Conservation (phyloP, 2,329 filamentous ascomycete species). For the Pseudogymnoascus sp. region DNA sequence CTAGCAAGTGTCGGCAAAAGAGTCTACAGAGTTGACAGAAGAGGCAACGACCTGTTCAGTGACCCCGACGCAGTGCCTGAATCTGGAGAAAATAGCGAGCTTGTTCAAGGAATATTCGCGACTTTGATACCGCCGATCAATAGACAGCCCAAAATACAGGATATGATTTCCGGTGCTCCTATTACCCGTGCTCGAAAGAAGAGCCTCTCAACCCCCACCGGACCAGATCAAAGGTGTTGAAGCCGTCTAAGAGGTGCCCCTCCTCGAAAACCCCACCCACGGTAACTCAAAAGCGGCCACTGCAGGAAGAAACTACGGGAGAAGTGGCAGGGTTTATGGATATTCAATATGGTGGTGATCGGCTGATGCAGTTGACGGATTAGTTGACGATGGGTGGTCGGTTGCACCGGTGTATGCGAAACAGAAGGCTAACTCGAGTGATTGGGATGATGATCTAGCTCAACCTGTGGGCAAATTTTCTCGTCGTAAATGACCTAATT, state of each 20-base stretch:
- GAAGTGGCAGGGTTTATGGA: not conserved
- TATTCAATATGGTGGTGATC: not conserved
- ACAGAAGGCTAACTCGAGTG: not conserved
- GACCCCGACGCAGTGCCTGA: not conserved
- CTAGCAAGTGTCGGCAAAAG: not conserved
- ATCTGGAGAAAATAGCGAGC: not conserved
- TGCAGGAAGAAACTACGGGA: not conserved
- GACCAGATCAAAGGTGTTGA: not conserved
- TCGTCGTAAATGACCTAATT: not conserved
- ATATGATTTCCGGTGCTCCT: not conserved
- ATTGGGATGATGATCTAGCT: not conserved
- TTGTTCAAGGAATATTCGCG: not conserved
- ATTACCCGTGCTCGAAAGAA: not conserved
- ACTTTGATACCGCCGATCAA: not conserved
- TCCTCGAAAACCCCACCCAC: not conserved
- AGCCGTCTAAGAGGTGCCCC: not conserved
- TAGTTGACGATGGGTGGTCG: not conserved
- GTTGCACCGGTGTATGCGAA: not conserved
- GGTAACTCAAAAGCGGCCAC: not conserved
- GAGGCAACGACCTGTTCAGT: not conserved
- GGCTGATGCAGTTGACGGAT: not conserved
- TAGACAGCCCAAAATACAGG: not conserved
- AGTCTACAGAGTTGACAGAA: not conserved
- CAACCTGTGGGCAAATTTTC: not conserved
- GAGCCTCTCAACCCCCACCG: not conserved